These are phyloP conservation scores for Millerozyma miso DNA, from an alignment of 805 yeast genomes.

Conservation along the genomic window DNA sequence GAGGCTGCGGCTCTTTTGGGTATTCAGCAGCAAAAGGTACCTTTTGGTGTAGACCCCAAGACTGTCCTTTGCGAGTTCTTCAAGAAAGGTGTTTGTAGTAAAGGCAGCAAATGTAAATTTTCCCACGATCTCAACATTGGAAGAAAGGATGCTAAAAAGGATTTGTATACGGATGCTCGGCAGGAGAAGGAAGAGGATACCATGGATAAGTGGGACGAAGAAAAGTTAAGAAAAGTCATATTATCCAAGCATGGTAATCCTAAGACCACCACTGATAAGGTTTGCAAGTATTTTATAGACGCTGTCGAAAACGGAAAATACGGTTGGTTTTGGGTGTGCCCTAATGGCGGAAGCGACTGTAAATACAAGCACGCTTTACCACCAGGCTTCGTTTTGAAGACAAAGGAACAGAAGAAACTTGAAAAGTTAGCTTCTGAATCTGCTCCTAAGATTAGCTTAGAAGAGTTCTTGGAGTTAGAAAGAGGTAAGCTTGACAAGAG, in stretches of 20 bases:
- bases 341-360: constrained; percentile 89
- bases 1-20: constrained; percentile 81
- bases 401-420: constrained; percentile 89
- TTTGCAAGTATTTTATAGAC: constrained; percentile 90
- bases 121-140: constrained; percentile 85
- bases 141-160: constrained; percentile 84
- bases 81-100: constrained; percentile 81
- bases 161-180: constrained; percentile 87
- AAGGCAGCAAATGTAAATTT: constrained; percentile 85
- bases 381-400: constrained; percentile 93
- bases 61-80: constrained; percentile 85
- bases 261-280: constrained; percentile 88
- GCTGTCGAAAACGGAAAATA: constrained; percentile 97
- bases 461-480: constrained; percentile 93
- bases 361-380: constrained; percentile 94
- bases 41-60: constrained; percentile 97
- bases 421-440: constrained; percentile 81
- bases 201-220: constrained; percentile 98
- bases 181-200: constrained; percentile 71
- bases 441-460: constrained; percentile 88
- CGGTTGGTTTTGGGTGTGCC: constrained; percentile 99
- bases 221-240: constrained; percentile 81
- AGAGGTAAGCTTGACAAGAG: constrained; percentile 75
- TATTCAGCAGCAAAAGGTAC: constrained; percentile 75
- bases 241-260: constrained; percentile 91